Conservation (phyloP, 306 rosid genomes). For the Begonia peltatifolia region DNA sequence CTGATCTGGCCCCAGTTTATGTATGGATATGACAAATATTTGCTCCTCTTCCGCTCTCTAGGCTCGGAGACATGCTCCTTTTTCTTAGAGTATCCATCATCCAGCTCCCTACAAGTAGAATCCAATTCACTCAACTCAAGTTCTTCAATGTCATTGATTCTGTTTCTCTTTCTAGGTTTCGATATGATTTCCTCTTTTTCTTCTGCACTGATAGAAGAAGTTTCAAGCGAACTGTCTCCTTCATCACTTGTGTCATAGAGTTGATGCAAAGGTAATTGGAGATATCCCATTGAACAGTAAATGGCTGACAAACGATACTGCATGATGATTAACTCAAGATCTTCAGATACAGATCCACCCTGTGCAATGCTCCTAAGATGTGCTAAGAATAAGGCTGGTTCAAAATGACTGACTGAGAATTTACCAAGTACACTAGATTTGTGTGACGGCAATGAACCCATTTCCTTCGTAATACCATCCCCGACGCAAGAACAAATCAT, state of each 20-base stretch:
- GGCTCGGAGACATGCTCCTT: slow-evolving; percentile 28
- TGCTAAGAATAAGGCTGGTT: slow-evolving; percentile 20
- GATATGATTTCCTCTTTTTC: slow-evolving; percentile 2
- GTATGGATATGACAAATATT: slow-evolving; percentile 71
- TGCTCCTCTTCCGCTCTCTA: slow-evolving; percentile 65
- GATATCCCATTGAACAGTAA: slow-evolving; percentile 26
- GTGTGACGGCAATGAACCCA: slow-evolving; percentile 3
- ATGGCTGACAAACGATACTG: slow-evolving; percentile 30
- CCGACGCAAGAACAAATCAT: slow-evolving; percentile 27
- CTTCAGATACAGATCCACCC: slow-evolving; percentile 17
- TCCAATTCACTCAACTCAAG: slow-evolving; percentile 5
- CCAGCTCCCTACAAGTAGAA: slow-evolving; percentile 4
- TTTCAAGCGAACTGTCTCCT: slow-evolving; percentile 11
- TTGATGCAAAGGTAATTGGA: slow-evolving; percentile 28
- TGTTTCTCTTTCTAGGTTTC: slow-evolving; percentile 19
- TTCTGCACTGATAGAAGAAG: slow-evolving; percentile 9
- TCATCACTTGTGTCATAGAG: slow-evolving; percentile 19
- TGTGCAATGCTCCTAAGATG: slow-evolving; percentile 19
- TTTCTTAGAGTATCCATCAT: slow-evolving; percentile 7
- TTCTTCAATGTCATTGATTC: slow-evolving; percentile 4
- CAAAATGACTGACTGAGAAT: slow-evolving; percentile 20
- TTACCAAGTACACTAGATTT: slow-evolving; percentile 18
- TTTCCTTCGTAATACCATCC: slow-evolving; percentile 6
- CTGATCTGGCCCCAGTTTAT: slow-evolving; percentile 31
- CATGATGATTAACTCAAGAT: slow-evolving; percentile 21